These are phyloP conservation scores for Fusarium hainanense DNA, from an alignment of 2,329 filamentous ascomycete species.

Conservation along the genomic window DNA sequence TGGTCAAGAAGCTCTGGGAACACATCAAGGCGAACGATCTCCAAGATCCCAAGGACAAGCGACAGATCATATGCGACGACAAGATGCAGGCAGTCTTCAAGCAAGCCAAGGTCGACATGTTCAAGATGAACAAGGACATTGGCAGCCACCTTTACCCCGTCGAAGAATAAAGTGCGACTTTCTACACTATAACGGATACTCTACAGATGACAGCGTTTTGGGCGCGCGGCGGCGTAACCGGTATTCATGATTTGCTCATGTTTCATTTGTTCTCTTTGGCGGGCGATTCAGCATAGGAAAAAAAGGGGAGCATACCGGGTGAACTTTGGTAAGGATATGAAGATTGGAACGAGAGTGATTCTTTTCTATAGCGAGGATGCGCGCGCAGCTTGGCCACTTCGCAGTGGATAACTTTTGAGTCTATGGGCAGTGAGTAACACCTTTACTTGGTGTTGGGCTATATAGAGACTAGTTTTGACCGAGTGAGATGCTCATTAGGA, in stretches of 20 bases:
- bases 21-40: constrained; percentile 91
- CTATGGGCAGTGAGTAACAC: neutral
- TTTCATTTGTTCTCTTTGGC: constrained; percentile 40
- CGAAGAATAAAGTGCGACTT: constrained; percentile 48
- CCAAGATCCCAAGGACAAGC: constrained; percentile 90
- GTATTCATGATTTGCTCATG: constrained; percentile 42
- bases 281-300: constrained; percentile 41
- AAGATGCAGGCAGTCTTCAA: constrained; percentile 94
- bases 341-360: constrained; percentile 1
- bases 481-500: neutral
- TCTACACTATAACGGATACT: constrained; percentile 3
- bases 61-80: constrained; percentile 93
- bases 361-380: neutral
- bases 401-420: neutral
- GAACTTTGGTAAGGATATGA: constrained; percentile 22
- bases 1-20: constrained; percentile 95
- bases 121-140: constrained; percentile 98
- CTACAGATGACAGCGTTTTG: constrained; percentile 40
- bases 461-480: constrained; percentile 8
- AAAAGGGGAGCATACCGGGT: constrained; percentile 31
- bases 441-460: constrained; percentile 1
- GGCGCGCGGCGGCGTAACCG: constrained; percentile 45
- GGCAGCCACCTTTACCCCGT: constrained; percentile 88
- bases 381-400: neutral
- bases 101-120: constrained; percentile 93